Conservation (phyloP, 2,329 filamentous ascomycete genomes). For the Mariannaea sp. region DNA sequence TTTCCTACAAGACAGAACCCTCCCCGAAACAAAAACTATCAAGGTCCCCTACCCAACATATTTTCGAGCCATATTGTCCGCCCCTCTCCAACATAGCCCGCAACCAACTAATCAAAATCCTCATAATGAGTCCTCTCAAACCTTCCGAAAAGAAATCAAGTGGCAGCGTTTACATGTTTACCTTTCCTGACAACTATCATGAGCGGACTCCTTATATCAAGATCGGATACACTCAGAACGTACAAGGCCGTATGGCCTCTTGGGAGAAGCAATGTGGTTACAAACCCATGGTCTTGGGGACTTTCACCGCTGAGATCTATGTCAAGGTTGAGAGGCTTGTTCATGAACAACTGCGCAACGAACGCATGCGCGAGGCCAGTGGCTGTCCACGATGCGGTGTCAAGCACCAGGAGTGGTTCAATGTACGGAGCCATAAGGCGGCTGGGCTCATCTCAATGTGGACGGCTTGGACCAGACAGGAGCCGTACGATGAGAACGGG, state of each 20-base stretch:
- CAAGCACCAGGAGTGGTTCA: conserved; percentile 40
- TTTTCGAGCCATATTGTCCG: conserved; percentile 26
- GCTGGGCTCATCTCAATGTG: conserved; percentile 31
- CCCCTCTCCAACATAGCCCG: conserved; percentile 6
- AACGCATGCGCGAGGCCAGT: conserved; percentile 31
- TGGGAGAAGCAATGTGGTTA: conserved; percentile 37
- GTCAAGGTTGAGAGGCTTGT: conserved; percentile 39
- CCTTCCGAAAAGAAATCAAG: background rate
- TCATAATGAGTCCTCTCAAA: conserved; percentile 16
- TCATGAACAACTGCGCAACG: conserved; percentile 36
- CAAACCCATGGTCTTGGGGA: conserved; percentile 22
- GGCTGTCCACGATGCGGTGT: conserved; percentile 32
- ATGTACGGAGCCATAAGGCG: conserved; percentile 24
- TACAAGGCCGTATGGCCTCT: conserved; percentile 29
- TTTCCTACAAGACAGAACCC: background rate
- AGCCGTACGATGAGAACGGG: conserved; percentile 38
- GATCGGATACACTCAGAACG: conserved; percentile 37
- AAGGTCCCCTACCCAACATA: conserved; percentile 15
- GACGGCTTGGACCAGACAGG: conserved; percentile 35
- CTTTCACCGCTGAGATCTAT: conserved; percentile 27
- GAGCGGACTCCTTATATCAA: conserved; percentile 33
- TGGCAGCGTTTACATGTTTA: conserved; percentile 37
- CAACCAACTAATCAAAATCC: conserved; percentile 27
- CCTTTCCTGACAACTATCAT: conserved; percentile 27
- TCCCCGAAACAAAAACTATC: background rate